phyloP scores from a whole-genome alignment of 192 early-diverging fungal species.

The Mortierella antarctica region DNA sequence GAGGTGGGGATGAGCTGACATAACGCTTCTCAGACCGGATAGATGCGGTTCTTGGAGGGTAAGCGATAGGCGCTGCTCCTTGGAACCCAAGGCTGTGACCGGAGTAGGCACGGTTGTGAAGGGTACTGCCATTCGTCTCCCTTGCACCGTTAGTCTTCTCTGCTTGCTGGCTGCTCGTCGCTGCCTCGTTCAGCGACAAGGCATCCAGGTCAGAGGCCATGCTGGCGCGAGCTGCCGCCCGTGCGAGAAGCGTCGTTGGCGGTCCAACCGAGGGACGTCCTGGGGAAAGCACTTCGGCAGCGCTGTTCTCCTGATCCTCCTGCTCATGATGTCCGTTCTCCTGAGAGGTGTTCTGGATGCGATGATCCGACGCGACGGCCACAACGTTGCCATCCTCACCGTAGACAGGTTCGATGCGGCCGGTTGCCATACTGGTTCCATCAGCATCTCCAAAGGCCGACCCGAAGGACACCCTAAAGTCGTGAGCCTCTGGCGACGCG shows the following conservation, averaged over 20 bases:
- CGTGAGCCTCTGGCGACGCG: background rate
- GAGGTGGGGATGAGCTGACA: conserved; percentile 22
- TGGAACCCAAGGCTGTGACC: background rate
- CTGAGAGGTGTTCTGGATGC: background rate
- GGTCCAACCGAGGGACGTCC: conserved; percentile 36
- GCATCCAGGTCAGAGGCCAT: conserved; percentile 25
- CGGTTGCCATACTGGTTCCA: conserved; percentile 6
- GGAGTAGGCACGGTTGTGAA: background rate
- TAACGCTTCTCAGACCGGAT: conserved; percentile 5
- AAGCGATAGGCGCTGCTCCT: conserved; percentile 1
- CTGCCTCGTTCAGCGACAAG: conserved; percentile 3
- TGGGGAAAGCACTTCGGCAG: conserved; percentile 5
- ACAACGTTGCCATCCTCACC: background rate
- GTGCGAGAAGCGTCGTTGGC: conserved; percentile 36
- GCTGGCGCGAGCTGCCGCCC: conserved; percentile 36
- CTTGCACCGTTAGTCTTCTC: too few relatives aligned
- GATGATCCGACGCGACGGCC: background rate
- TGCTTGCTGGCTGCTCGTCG: conserved; percentile 1
- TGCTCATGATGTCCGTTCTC: background rate
- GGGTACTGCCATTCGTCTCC: background rate
- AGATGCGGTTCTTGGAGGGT: conserved; percentile 12
- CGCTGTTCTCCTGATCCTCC: background rate
- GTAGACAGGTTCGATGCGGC: conserved; percentile 13
- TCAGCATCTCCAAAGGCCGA: conserved; percentile 26
- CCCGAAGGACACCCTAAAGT: conserved; percentile 24